phyloP scores from a whole-genome alignment of 2,329 filamentous ascomycete genomes.

The Microsporum audouinii region DNA sequence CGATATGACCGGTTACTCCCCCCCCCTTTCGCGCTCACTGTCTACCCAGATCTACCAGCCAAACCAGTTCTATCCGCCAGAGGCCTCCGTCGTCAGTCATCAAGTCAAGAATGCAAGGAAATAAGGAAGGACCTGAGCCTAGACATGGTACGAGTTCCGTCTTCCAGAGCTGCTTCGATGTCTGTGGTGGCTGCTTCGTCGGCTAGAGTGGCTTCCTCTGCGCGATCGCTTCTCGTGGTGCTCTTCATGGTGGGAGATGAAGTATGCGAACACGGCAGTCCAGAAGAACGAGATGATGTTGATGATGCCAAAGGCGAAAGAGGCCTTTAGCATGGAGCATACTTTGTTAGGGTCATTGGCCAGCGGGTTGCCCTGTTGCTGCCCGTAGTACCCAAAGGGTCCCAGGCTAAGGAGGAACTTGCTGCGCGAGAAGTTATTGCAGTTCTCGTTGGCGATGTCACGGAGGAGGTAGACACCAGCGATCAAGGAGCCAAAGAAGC shows the following conservation, averaged over 20 bases:
- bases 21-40: neutral
- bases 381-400: slow-evolving; percentile 46
- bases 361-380: slow-evolving; percentile 36
- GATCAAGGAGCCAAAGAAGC: slow-evolving; percentile 53
- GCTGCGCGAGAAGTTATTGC: slow-evolving; percentile 47
- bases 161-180: slow-evolving; percentile 14
- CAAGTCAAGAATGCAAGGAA: neutral
- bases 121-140: neutral
- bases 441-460: slow-evolving; percentile 51
- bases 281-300: slow-evolving; percentile 69
- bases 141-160: neutral
- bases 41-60: neutral
- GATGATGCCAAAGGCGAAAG: slow-evolving; percentile 84
- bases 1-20: neutral
- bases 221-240: slow-evolving; percentile 31
- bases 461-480: slow-evolving; percentile 49
- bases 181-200: slow-evolving; percentile 12
- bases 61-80: neutral
- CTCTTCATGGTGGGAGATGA: slow-evolving; percentile 28
- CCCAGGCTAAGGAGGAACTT: slow-evolving; percentile 51
- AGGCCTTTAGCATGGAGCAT: slow-evolving; percentile 85
- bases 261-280: slow-evolving; percentile 57
- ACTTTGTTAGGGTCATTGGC: slow-evolving; percentile 55
- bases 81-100: slow-evolving; percentile 1
- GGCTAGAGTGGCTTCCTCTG: slow-evolving; percentile 20